Base-by-base conservation (phyloP, 2,329 filamentous ascomycete genomes). In the Cladosporium cucumerinum region DNA sequence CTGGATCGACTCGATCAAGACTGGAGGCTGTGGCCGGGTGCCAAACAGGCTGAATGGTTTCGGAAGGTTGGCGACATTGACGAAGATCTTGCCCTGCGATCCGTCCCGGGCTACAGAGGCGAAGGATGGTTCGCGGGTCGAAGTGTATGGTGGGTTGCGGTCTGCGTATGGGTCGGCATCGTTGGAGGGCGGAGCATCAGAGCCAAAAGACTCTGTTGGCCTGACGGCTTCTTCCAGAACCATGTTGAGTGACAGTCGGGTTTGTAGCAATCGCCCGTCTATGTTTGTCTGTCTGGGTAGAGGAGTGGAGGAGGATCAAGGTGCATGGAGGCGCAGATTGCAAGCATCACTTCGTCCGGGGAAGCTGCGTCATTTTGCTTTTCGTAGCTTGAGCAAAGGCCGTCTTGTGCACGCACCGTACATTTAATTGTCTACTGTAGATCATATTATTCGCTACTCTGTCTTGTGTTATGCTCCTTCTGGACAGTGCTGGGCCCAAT, bases 81-180 rank as follows among this genome's bases (percentile, higher is more conserved):
- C 76, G 60, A 62, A 62, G 49, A 62, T 46, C 25, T 61, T 61
- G 49, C 34, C 49, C 30, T 62, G 60, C 10, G 49, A 23, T 26
- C 32, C 49, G 34, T 62, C 49, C 3, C 34, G 26, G 21, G 60
- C 60, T 28, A 62, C 60, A 14, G 60, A 62, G 32, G 49, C 60
- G 60, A 55, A 70, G 30, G 69, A 68, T 11, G 72, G 62, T n/a
- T 66, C 52, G 28, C 79, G 66, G 14, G 75, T 75, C 23, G 76
- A 65, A 21, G 79, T 76, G 61, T 73, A 69, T 16, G 77, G 74
- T 26, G 80, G 71, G 55, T 71, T 66, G 65, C 70, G 74, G 55
- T 78, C 66, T 68, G 77, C 75, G 66, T 77, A 79, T 1, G 75
- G 73, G 65, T 80, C 78, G 66, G 72, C 69, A 63, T 78, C 76